Base-by-base conservation (phyloP, 192 early-diverging fungal species). In the Endogone sp. region DNA sequence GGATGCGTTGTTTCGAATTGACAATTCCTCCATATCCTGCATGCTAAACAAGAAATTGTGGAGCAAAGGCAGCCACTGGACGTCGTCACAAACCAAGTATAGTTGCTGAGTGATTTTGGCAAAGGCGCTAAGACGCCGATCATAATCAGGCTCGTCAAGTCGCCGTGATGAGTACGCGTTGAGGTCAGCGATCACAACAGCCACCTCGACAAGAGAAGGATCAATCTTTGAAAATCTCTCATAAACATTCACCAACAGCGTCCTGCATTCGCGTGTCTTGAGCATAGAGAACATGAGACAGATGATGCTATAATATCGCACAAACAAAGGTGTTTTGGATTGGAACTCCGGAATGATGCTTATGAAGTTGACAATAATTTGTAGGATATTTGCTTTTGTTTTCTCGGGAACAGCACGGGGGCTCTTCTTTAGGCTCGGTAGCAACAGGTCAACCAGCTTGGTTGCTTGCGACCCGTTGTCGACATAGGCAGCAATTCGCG, bases 141-240 rank as follows among this genome's bases (percentile, higher is more conserved):
- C 91, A 72, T 91, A 97, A 67, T 98, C 95, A 1, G 91, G 92
- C 65, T 95, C 93, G 68, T 95, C 92, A 21, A 99, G 79, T 22
- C 91, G 85, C 3, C 71, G 73, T 16, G 70, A 60, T 21, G 93
- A 93, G 63, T 85, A 92, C 2, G 95, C 75, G 71, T 98, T 98
- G 21, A 98, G 73, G 25, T 92, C 94, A 20, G 75, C 77, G 2
- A 96, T 71, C 1, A 95, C 30, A 3, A 72, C 70, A 2, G 83
- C 81, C 1, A 92, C 83, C 4, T 73, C 65, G 23, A 64, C 71
- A 68, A 92, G 70, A 6, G 76, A 73, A 13, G 73, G 27, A 25
- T 91, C 88, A 4, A 92, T 66, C 30, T 80, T 71, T 22, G 90
- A 87, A 78, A 98, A 89, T 13, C 70, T 65, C 8, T 70, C 37